phyloP scores from a whole-genome alignment of 202 grass and related monocot genomes.

The Setaria viridis region DNA sequence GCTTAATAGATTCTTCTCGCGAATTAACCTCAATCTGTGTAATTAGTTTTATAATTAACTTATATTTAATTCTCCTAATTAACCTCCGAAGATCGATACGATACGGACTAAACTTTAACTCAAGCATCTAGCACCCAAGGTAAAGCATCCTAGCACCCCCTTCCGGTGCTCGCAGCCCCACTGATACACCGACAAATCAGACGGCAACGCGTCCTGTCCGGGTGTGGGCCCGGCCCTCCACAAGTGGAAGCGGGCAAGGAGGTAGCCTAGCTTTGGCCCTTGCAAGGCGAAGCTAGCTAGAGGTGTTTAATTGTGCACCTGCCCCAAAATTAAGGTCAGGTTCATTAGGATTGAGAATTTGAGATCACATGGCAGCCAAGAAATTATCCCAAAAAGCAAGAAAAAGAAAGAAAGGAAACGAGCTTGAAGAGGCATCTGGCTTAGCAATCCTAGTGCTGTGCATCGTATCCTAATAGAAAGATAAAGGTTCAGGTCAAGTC shows the following conservation, averaged over 20 bases:
- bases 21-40: no score
- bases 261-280: neutral
- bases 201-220: slow-evolving; percentile 16
- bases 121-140: no score
- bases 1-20: no score
- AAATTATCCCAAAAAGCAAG: neutral
- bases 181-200: neutral
- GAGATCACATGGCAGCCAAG: neutral
- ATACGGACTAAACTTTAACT: no score
- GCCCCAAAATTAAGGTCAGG: neutral
- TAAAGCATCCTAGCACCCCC: no score
- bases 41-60: no score
- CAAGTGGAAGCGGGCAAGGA: neutral
- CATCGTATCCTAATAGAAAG: neutral
- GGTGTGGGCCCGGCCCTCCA: neutral
- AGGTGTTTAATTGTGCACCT: neutral
- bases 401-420: neutral
- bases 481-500: slow-evolving; percentile 5
- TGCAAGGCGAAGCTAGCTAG: neutral
- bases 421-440: neutral
- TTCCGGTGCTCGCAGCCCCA: neutral
- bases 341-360: neutral
- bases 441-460: neutral
- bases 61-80: no score
- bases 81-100: no score